Percentiles rank a stretch among this genome's conserved stretches.
Evolutionary conservation across 2,329 filamentous ascomycete species (phyloP).

Genomic region (Penicillium sp.): DNA sequence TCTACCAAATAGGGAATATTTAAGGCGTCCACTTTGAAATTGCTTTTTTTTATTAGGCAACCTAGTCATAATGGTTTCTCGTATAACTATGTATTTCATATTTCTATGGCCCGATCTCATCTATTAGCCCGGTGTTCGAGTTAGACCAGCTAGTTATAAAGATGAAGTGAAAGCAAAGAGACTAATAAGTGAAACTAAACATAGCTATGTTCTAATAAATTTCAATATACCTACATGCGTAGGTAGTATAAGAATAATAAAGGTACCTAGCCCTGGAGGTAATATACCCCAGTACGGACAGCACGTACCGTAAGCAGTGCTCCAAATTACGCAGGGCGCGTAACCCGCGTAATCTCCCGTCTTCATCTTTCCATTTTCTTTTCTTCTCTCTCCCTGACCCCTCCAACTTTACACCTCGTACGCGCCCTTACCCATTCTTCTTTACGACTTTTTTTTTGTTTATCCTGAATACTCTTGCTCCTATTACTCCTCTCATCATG

Average conservation of each 20-base stretch:
- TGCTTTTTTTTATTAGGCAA: neutral
- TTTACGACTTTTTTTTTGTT: conserved; percentile 1
- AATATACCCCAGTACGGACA: neutral
- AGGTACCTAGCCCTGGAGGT: neutral
- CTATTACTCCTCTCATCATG: conserved; percentile 37
- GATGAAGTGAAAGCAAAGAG: neutral
- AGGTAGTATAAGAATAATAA: no score
- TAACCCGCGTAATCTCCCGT: conserved; percentile 22
- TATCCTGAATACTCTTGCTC: conserved; percentile 9
- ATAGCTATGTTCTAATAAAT: neutral
- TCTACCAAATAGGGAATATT: neutral
- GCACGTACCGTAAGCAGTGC: conserved; percentile 14
- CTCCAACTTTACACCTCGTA: conserved; percentile 12
- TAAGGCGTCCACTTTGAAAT: neutral
- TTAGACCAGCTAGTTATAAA: neutral
- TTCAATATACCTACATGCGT: neutral
- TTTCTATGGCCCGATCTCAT: neutral
- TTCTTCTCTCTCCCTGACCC: conserved; percentile 13
- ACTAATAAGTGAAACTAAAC: neutral
- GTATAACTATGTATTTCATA: neutral
- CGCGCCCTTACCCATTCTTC: conserved; percentile 12
- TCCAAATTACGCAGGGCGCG: conserved; percentile 21
- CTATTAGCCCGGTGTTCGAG: conserved; percentile 2
- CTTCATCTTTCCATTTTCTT: conserved; percentile 23
- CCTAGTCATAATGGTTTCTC: neutral